Conservation (phyloP, 108 stramenopile genomes). For the Nannochloropsis granulata region DNA sequence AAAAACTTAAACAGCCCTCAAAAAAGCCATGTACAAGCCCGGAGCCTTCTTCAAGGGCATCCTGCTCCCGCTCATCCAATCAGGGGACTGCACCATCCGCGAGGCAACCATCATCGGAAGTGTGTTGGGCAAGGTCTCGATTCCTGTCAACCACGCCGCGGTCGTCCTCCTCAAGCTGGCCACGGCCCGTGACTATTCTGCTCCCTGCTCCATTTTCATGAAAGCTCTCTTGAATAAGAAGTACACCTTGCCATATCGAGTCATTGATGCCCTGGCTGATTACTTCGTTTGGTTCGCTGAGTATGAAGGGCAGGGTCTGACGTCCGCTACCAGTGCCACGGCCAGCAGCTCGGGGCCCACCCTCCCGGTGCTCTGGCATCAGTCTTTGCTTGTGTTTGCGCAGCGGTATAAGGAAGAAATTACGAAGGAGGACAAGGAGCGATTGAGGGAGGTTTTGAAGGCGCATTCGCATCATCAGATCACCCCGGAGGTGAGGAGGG, state of each 20-base stretch:
- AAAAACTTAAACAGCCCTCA: slow-evolving; percentile 37
- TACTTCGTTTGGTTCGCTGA: slow-evolving; percentile 71
- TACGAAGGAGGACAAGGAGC: slow-evolving; percentile 56
- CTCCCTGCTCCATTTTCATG: slow-evolving; percentile 58
- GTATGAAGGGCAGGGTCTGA: neutral
- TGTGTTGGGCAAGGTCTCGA: slow-evolving; percentile 74
- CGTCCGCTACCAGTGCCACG: neutral
- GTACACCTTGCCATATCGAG: slow-evolving; percentile 85
- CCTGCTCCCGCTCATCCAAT: slow-evolving; percentile 74
- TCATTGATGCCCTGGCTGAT: slow-evolving; percentile 58
- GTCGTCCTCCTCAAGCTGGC: slow-evolving; percentile 93
- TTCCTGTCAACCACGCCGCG: slow-evolving; percentile 90
- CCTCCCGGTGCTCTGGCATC: slow-evolving; percentile 94
- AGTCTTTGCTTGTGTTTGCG: slow-evolving; percentile 73
- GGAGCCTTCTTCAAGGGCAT: slow-evolving; percentile 98
- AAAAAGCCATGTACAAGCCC: slow-evolving; percentile 92
- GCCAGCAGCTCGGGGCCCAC: neutral
- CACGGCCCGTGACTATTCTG: neutral
- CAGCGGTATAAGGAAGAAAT: slow-evolving; percentile 86
- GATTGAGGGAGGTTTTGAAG: slow-evolving; percentile 57
- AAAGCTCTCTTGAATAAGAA: slow-evolving; percentile 88
- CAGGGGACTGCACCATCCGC: slow-evolving; percentile 72
- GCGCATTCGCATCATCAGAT: slow-evolving; percentile 80
- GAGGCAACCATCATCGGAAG: slow-evolving; percentile 90
- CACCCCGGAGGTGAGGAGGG: slow-evolving; percentile 83